A percentile compares a stretch with the other conserved stretches of the same genome.
Evolutionary conservation across 179 eudicot species (phyloP).

Genomic region (Monotropa hypopitys): DNA sequence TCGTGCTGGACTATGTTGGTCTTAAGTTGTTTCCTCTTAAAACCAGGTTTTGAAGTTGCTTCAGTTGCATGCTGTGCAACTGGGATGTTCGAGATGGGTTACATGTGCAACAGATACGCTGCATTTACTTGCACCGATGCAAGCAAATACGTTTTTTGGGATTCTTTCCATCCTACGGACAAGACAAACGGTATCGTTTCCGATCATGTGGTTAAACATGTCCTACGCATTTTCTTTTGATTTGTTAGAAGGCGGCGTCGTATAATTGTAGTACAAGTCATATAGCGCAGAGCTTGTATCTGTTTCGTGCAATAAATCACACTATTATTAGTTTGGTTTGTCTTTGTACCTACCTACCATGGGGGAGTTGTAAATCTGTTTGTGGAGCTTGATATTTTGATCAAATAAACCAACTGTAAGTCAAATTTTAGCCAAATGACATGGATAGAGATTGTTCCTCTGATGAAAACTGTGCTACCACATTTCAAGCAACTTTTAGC

Average conservation of each 20-base stretch:
- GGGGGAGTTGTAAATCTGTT: not conserved
- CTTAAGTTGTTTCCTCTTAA: not conserved
- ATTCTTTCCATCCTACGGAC: slow-evolving; percentile 28
- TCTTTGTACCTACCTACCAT: not conserved
- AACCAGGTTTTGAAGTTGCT: slow-evolving; percentile 25
- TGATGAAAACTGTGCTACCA: not conserved
- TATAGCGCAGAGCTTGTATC: not conserved
- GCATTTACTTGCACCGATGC: slow-evolving; percentile 27
- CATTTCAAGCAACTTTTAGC: not conserved
- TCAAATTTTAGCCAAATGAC: not conserved
- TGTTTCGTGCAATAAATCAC: not conserved
- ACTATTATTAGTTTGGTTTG: not conserved
- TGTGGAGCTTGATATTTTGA: not conserved
- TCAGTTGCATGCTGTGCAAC: slow-evolving; percentile 34
- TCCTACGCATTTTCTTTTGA: not conserved
- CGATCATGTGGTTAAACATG: not conserved
- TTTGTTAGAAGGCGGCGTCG: not conserved
- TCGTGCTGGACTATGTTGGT: not conserved
- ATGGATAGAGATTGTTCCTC: not conserved
- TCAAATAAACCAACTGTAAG: not conserved
- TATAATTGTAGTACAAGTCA: not conserved
- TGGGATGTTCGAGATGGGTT: slow-evolving; percentile 42
- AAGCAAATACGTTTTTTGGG: slow-evolving; percentile 30
- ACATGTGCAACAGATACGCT: slow-evolving; percentile 19
- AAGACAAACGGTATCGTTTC: slow-evolving; percentile 15